Evolutionary conservation across 2,329 filamentous ascomycete species (phyloP).

Genomic region (Penicillium rolfsii): DNA sequence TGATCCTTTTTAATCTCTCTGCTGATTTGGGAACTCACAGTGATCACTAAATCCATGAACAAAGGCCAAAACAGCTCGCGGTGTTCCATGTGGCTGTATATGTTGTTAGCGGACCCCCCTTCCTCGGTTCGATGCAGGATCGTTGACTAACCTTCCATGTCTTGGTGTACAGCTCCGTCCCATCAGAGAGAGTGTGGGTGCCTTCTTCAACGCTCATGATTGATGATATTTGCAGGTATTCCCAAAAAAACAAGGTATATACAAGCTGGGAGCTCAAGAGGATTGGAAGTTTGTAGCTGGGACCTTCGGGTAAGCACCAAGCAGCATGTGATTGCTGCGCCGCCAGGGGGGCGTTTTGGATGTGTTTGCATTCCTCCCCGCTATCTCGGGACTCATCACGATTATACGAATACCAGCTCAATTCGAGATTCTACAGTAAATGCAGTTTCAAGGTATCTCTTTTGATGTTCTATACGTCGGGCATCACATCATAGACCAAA

Average conservation of each 20-base stretch:
- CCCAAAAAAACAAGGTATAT: background rate
- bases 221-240: background rate
- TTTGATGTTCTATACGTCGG: background rate
- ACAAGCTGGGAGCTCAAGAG: background rate
- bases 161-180: constrained; percentile 62
- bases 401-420: background rate
- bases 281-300: background rate
- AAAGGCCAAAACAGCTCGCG: constrained; percentile 75
- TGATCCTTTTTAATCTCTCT: background rate
- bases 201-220: constrained; percentile 54
- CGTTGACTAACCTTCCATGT: constrained; percentile 59
- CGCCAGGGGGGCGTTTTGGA: background rate
- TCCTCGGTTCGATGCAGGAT: constrained; percentile 4
- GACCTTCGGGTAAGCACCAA: too few species aligned
- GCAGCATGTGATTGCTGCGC: constrained; percentile 3
- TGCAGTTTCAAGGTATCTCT: background rate
- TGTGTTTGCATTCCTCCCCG: background rate
- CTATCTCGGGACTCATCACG: background rate
- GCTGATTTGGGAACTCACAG: constrained; percentile 40
- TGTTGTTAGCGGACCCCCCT: constrained; percentile 1
- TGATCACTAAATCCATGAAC: constrained; percentile 92
- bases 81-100: constrained; percentile 20
- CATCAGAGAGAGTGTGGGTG: constrained; percentile 56
- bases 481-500: background rate
- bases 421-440: background rate